phyloP scores from a whole-genome alignment of 805 yeast genomes.

The Candida ovalis region DNA sequence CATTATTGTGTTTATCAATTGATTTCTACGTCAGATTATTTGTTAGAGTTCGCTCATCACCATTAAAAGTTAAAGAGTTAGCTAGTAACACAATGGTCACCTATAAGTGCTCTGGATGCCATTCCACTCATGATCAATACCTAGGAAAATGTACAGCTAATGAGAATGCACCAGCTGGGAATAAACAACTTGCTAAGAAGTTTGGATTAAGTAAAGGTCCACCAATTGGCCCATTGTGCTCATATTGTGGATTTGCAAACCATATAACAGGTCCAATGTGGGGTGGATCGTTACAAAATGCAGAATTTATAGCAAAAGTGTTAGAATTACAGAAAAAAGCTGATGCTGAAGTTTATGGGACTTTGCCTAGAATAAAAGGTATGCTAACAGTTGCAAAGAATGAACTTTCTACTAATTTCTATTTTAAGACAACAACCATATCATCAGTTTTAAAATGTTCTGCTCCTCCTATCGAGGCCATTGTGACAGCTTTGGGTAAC shows the following conservation, averaged over 20 bases:
- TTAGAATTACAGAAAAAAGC: conserved; percentile 48
- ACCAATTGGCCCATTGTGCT: conserved; percentile 57
- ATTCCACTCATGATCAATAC: conserved; percentile 63
- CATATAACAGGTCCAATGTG: conserved; percentile 97
- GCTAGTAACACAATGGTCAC: conserved; percentile 74
- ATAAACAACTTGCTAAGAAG: conserved; percentile 31
- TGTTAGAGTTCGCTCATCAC: conserved; percentile 71
- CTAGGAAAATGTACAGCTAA: conserved; percentile 54
- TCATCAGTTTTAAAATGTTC: conserved; percentile 76
- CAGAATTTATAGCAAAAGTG: conserved; percentile 60
- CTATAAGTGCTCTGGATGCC: conserved; percentile 87
- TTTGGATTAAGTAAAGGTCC: conserved; percentile 67
- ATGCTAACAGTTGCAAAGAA: conserved; percentile 81
- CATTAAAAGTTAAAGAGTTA: conserved; percentile 75
- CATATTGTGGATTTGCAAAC: conserved; percentile 62
- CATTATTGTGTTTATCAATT: conserved; percentile 77
- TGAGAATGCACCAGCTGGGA: conserved; percentile 23
- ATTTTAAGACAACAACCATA: conserved; percentile 73
- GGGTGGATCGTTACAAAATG: conserved; percentile 74
- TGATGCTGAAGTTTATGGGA: conserved; percentile 61
- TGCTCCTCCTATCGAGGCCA: conserved; percentile 71
- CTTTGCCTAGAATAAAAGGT: conserved; percentile 82
- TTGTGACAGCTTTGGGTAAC: conserved; percentile 79
- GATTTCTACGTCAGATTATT: conserved; percentile 91
- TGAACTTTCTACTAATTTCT: conserved; percentile 77